Percentiles rank a stretch among this genome's conserved stretches.
Evolutionary conservation across 2,329 filamentous ascomycete genomes (phyloP).

Genomic region (Sclerotinia minor): DNA sequence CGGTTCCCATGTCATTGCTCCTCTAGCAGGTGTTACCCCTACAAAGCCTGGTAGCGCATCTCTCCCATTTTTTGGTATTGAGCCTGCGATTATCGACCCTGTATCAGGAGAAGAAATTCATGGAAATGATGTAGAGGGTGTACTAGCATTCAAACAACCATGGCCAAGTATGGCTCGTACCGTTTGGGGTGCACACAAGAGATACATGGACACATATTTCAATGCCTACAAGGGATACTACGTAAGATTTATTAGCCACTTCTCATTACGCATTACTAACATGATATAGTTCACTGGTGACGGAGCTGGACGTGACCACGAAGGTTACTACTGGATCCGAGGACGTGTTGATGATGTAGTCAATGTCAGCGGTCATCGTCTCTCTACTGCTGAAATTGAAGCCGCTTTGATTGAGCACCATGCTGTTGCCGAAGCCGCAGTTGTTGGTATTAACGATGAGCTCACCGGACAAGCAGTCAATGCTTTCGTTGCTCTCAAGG

Average conservation of each 20-base stretch:
- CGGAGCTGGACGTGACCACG: slow-evolving; percentile 91
- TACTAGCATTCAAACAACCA: slow-evolving; percentile 67
- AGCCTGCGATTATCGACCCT: slow-evolving; percentile 95
- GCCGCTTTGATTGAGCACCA: slow-evolving; percentile 92
- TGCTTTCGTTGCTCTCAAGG: slow-evolving; percentile 92
- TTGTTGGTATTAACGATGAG: slow-evolving; percentile 90
- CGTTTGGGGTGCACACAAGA: slow-evolving; percentile 95
- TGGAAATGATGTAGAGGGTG: slow-evolving; percentile 96
- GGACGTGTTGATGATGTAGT: slow-evolving; percentile 98
- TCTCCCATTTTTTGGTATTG: slow-evolving; percentile 96
- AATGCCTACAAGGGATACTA: slow-evolving; percentile 99
- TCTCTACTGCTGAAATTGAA: slow-evolving; percentile 97
- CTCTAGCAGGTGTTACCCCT: slow-evolving; percentile 86
- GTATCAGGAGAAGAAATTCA: slow-evolving; percentile 90
- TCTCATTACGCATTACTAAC: slow-evolving; percentile 26
- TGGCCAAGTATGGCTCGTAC: slow-evolving; percentile 99
- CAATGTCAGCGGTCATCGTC: slow-evolving; percentile 93
- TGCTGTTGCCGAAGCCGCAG: slow-evolving; percentile 87
- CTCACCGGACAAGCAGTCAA: slow-evolving; percentile 96
- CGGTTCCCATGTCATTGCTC: slow-evolving; percentile 92
- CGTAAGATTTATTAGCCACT: slow-evolving; percentile 56
- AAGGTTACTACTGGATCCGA: slow-evolving; percentile 99
- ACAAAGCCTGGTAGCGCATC: slow-evolving; percentile 97
- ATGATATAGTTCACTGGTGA: slow-evolving; percentile 76
- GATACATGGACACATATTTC: slow-evolving; percentile 98